These are phyloP conservation scores for Monosporozyma servazzii DNA, from an alignment of 805 yeast genomes.

Conservation along the genomic window DNA sequence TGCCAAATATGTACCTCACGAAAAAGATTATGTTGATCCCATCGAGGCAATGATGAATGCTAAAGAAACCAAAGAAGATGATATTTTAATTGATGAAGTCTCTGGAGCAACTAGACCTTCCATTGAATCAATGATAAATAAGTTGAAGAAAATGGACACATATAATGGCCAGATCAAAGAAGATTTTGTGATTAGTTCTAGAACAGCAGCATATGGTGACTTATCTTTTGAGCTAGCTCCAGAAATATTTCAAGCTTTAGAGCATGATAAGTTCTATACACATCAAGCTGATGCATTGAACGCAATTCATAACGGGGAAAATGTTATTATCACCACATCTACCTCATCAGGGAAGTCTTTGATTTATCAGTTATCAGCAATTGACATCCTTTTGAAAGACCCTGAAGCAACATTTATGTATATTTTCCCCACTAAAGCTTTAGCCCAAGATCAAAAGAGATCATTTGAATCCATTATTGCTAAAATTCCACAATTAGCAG, in stretches of 20 bases:
- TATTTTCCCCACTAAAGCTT: conserved; percentile 92
- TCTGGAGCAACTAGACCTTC: conserved; percentile 31
- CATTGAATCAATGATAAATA: conserved; percentile 41
- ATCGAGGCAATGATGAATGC: conserved; percentile 44
- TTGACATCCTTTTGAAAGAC: conserved; percentile 37
- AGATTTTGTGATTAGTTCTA: conserved; percentile 38
- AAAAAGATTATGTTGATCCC: conserved; percentile 48
- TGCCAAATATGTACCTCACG: conserved; percentile 37
- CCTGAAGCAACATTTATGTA: conserved; percentile 60
- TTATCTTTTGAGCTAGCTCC: conserved; percentile 41
- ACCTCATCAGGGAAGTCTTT: conserved; percentile 95
- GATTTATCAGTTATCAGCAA: conserved; percentile 81
- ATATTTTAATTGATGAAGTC: conserved; percentile 18
- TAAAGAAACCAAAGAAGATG: conserved; percentile 18
- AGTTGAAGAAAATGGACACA: conserved; percentile 38
- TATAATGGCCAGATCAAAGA: conserved; percentile 58
- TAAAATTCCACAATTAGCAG: conserved; percentile 37
- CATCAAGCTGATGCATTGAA: conserved; percentile 80
- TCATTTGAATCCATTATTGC: conserved; percentile 54
- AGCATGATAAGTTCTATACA: conserved; percentile 46
- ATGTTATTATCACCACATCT: conserved; percentile 85
- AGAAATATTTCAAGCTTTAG: conserved; percentile 44
- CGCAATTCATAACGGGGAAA: conserved; percentile 43
- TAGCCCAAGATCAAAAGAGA: conserved; percentile 93
- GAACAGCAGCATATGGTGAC: conserved; percentile 37